phyloP scores from a whole-genome alignment of 352 stramenopile species.

The Globisporangium nagaii region DNA sequence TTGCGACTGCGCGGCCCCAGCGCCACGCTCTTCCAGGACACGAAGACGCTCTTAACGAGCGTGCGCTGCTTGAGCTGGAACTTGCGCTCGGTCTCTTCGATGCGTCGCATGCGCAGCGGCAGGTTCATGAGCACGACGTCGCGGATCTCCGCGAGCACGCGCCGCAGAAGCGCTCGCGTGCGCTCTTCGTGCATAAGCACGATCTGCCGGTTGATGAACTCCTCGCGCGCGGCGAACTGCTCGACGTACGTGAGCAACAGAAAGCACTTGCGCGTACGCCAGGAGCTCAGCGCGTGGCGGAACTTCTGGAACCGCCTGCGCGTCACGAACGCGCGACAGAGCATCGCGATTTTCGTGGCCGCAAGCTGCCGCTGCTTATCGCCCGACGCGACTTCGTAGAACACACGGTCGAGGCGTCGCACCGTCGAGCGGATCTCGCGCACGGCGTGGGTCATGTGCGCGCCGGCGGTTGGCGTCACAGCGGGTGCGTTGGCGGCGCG shows the following conservation, averaged over 20 bases:
- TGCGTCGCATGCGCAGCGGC: slow-evolving; percentile 35
- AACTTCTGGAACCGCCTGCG: slow-evolving; percentile 42
- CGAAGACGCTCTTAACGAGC: slow-evolving; percentile 31
- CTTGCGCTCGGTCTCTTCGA: slow-evolving; percentile 49
- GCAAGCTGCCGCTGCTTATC: slow-evolving; percentile 70
- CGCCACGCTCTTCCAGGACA: slow-evolving; percentile 46
- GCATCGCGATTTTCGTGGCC: slow-evolving; percentile 57
- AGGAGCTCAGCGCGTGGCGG: slow-evolving; percentile 37
- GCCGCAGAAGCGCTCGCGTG: slow-evolving; percentile 27
- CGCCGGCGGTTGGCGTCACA: slow-evolving; percentile 29
- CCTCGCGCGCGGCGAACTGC: slow-evolving; percentile 59
- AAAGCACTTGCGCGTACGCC: slow-evolving; percentile 37
- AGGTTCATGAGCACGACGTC: slow-evolving; percentile 71
- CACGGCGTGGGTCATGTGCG: slow-evolving; percentile 51
- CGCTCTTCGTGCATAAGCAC: slow-evolving; percentile 34
- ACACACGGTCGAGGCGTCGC: slow-evolving; percentile 64
- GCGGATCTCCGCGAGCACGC: slow-evolving; percentile 53
- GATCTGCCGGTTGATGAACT: slow-evolving; percentile 57
- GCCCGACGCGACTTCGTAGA: slow-evolving; percentile 65
- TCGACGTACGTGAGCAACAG: slow-evolving; percentile 44
- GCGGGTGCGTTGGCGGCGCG: neutral
- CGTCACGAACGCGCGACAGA: slow-evolving; percentile 44
- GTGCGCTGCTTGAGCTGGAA: slow-evolving; percentile 40
- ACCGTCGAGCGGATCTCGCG: slow-evolving; percentile 61
- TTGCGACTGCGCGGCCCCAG: slow-evolving; percentile 61